phyloP scores from a whole-genome alignment of 257 asterid genomes.

The Solanum tarapatanum region DNA sequence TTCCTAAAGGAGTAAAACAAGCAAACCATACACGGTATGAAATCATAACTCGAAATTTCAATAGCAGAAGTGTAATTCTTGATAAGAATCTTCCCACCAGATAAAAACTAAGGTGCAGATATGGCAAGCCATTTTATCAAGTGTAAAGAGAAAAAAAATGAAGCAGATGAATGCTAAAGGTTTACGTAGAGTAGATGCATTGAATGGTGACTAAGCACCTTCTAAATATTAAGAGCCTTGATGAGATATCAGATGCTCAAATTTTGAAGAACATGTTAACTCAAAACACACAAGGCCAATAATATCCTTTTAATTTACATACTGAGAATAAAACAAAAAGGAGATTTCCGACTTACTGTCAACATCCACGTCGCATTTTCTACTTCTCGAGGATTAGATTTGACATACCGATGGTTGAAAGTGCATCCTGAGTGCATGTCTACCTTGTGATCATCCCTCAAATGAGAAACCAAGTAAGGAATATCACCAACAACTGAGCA shows the following conservation, averaged over 20 bases:
- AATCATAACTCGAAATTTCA: not conserved
- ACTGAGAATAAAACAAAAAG: not conserved
- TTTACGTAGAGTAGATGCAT: not conserved
- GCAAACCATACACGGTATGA: not conserved
- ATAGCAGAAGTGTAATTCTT: not conserved
- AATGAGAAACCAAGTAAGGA: slow-evolving; percentile 9
- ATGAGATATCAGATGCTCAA: not conserved
- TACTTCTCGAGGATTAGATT: slow-evolving; percentile 12
- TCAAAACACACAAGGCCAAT: not conserved
- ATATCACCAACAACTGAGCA: slow-evolving; percentile 11
- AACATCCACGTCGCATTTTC: slow-evolving; percentile 14
- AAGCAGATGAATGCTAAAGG: not conserved
- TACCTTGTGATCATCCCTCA: slow-evolving; percentile 15
- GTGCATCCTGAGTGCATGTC: slow-evolving; percentile 14
- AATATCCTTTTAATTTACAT: not conserved
- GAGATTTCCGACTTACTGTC: not conserved
- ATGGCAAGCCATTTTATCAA: not conserved
- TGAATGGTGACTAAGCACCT: not conserved
- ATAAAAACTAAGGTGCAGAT: not conserved
- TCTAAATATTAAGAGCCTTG: not conserved
- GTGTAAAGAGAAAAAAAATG: not conserved
- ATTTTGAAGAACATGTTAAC: not conserved
- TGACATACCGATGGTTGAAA: slow-evolving; percentile 11
- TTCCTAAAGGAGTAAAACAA: not conserved
- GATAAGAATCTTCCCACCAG: not conserved